These are phyloP conservation scores for Ceratobasidium theobromae DNA, from an alignment of 1,284 basidiomycete genomes.

Conservation along the genomic window DNA sequence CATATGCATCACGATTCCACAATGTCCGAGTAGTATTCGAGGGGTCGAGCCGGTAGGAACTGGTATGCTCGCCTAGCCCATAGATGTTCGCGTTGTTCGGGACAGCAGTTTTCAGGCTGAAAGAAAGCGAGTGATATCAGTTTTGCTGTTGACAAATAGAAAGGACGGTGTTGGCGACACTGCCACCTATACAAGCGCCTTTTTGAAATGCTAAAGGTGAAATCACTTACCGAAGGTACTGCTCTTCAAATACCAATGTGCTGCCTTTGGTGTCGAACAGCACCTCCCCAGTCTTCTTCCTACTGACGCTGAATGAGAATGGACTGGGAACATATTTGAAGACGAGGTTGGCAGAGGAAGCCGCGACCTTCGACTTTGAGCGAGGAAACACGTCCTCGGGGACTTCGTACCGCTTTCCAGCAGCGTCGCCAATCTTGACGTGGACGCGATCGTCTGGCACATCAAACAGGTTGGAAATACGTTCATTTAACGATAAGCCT, in stretches of 20 bases:
- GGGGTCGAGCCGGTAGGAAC: slow-evolving; percentile 62
- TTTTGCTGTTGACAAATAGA: too few species aligned
- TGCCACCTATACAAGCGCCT: too few species aligned
- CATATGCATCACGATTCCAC: slow-evolving; percentile 67
- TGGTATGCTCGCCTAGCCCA: slow-evolving; percentile 74
- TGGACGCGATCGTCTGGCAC: slow-evolving; percentile 62
- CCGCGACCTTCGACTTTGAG: slow-evolving; percentile 37
- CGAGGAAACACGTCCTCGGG: slow-evolving; percentile 44
- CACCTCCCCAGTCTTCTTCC: slow-evolving; percentile 56
- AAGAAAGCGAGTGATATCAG: background rate
- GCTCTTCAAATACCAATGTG: slow-evolving; percentile 72
- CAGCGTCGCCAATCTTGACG: slow-evolving; percentile 56
- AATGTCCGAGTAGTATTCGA: slow-evolving; percentile 64
- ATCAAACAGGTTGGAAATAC: background rate
- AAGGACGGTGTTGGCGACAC: too few species aligned
- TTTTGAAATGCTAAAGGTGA: too few species aligned
- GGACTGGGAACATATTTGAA: slow-evolving; percentile 70
- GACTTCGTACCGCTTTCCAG: slow-evolving; percentile 46
- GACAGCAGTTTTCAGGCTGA: slow-evolving; percentile 38
- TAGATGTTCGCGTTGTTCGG: slow-evolving; percentile 68
- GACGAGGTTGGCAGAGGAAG: slow-evolving; percentile 40
- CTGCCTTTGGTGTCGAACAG: slow-evolving; percentile 68
- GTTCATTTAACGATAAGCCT: slow-evolving; percentile 16
- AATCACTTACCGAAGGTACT: slow-evolving; percentile 74
- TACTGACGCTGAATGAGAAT: slow-evolving; percentile 70